Percentiles rank a stretch among this genome's conserved stretches.
Evolutionary conservation across 202 grass and related monocot species (phyloP).

Genomic region (Zoysia matrella): DNA sequence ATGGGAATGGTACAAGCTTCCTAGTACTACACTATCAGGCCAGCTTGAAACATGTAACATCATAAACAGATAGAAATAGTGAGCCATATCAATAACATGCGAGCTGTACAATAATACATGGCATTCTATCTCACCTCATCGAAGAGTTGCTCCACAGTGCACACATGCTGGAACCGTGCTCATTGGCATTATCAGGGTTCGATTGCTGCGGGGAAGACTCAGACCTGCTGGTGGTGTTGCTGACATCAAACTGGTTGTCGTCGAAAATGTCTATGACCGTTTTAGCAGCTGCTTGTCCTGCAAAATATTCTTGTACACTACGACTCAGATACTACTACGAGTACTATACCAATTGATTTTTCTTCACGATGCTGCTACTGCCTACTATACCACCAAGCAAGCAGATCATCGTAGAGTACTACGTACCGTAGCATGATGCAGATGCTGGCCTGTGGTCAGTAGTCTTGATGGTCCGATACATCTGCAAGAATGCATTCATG

Average conservation of each 20-base stretch:
- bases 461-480: too few relatives aligned
- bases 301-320: conserved; percentile 26
- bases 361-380: not conserved
- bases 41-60: not conserved
- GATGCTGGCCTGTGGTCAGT: too few relatives aligned
- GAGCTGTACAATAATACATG: too few relatives aligned
- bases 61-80: not conserved
- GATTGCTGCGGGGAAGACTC: conserved; percentile 15
- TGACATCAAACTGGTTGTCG: conserved; percentile 59
- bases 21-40: too few relatives aligned
- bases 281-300: conserved; percentile 17
- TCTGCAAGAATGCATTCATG: not conserved
- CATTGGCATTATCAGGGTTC: too few relatives aligned
- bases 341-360: not conserved
- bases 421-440: too few relatives aligned
- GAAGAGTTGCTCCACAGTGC: conserved; percentile 66
- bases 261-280: conserved; percentile 61
- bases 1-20: too few relatives aligned
- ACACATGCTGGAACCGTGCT: too few relatives aligned
- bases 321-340: too few relatives aligned
- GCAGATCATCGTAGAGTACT: not conserved
- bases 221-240: conserved; percentile 64
- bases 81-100: not conserved
- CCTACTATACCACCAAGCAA: not conserved
- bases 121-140: conserved; percentile 48